These are phyloP conservation scores for Lipomyces spencermartinsiae DNA, from an alignment of 805 yeast genomes.

Conservation along the genomic window DNA sequence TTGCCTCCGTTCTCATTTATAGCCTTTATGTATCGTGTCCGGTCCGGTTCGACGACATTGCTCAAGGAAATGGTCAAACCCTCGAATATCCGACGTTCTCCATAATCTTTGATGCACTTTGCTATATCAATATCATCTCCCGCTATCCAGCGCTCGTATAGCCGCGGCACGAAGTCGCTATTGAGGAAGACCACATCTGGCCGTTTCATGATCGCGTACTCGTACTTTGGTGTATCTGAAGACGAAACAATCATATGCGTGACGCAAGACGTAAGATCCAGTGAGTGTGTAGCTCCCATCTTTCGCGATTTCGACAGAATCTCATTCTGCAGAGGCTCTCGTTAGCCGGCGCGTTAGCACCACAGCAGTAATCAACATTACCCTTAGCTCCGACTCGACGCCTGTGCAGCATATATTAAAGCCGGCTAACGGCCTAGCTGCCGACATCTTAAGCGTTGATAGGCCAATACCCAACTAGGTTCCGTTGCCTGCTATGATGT, in stretches of 20 bases:
- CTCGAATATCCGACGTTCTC: slow-evolving; percentile 42
- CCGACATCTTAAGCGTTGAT: not conserved
- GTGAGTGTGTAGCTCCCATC: slow-evolving; percentile 57
- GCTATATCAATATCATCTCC: slow-evolving; percentile 53
- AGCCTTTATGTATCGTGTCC: slow-evolving; percentile 39
- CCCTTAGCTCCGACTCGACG: slow-evolving; percentile 18
- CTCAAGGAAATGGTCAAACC: slow-evolving; percentile 50
- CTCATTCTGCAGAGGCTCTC: slow-evolving; percentile 17
- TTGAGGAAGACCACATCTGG: slow-evolving; percentile 63
- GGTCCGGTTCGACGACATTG: slow-evolving; percentile 42
- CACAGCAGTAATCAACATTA: slow-evolving; percentile 6
- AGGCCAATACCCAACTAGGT: not conserved
- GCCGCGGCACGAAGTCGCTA: slow-evolving; percentile 53
- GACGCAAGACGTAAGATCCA: slow-evolving; percentile 59
- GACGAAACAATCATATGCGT: slow-evolving; percentile 60
- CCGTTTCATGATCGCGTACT: slow-evolving; percentile 52
- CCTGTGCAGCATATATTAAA: slow-evolving; percentile 35
- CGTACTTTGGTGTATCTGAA: slow-evolving; percentile 59
- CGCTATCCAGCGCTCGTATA: slow-evolving; percentile 59
- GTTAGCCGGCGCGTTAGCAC: not conserved
- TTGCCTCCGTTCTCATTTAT: slow-evolving; percentile 48
- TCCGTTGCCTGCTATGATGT: not conserved
- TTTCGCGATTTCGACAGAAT: slow-evolving; percentile 19
- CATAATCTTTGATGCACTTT: slow-evolving; percentile 38
- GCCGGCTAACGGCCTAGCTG: slow-evolving; percentile 26